phyloP scores from a whole-genome alignment of 2,329 filamentous ascomycete genomes.

The Aspergillus fumigatus region DNA sequence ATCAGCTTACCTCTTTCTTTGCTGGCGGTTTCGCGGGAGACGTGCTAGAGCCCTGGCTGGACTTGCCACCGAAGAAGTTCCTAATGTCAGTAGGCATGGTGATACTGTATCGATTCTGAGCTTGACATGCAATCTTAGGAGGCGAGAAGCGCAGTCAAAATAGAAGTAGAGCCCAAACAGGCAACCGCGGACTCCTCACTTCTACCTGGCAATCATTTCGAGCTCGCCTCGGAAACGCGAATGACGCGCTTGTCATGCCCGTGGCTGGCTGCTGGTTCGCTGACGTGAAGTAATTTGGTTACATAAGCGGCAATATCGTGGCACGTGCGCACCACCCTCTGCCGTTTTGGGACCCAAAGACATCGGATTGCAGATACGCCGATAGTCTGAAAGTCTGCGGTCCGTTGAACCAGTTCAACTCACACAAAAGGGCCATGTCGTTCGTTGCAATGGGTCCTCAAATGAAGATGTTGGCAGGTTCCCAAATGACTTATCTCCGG shows the following conservation, averaged over 20 bases:
- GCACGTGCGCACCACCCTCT: conserved; percentile 24
- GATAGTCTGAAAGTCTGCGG: conserved; percentile 17
- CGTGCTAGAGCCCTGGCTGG: conserved; percentile 52
- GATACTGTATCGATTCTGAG: background rate
- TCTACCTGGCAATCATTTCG: background rate
- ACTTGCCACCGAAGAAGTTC: conserved; percentile 81
- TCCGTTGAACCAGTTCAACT: conserved; percentile 6
- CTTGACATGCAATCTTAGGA: conserved; percentile 3
- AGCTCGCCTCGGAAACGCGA: conserved; percentile 20
- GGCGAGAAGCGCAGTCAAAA: background rate
- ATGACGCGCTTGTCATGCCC: conserved; percentile 20
- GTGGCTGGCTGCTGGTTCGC: conserved; percentile 4
- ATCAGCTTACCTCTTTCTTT: conserved; percentile 40
- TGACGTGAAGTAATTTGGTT: conserved; percentile 22
- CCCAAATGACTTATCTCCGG: conserved; percentile 31
- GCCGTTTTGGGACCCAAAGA: conserved; percentile 16
- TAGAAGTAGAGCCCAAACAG: background rate
- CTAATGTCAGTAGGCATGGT: conserved; percentile 81
- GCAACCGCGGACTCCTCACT: background rate
- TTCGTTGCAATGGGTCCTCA: conserved; percentile 30
- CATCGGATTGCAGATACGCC: conserved; percentile 19
- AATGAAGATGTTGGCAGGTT: conserved; percentile 32
- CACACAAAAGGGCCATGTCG: conserved; percentile 2
- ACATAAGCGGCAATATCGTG: conserved; percentile 19
- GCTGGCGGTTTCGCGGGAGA: conserved; percentile 41